These are phyloP conservation scores for Thalassiosira livingstoniorum DNA, from an alignment of 352 stramenopile species.

Conservation along the genomic window DNA sequence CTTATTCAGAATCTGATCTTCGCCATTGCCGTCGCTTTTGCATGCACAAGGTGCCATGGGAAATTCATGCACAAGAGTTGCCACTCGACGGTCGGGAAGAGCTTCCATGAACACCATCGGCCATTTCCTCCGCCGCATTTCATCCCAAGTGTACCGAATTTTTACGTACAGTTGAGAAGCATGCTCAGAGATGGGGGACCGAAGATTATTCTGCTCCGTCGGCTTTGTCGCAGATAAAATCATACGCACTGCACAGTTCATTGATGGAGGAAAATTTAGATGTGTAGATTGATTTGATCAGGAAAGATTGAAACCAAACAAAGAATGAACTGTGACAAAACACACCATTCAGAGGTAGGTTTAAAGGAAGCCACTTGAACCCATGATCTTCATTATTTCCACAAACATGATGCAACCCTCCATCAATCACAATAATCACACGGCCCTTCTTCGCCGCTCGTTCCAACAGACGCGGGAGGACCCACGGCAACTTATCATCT, in stretches of 20 bases:
- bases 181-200: constrained; percentile 34
- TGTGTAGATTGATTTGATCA: too few species aligned
- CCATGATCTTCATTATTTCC: constrained; percentile 90
- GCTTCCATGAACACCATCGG: constrained; percentile 23
- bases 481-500: constrained; percentile 90
- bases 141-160: constrained; percentile 26
- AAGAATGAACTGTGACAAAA: constrained; percentile 70
- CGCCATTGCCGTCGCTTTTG: too few species aligned
- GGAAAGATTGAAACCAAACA: too few species aligned
- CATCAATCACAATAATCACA: constrained; percentile 91
- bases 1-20: too few species aligned
- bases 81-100: too few species aligned
- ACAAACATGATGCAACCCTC: constrained; percentile 87
- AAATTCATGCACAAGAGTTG: too few species aligned
- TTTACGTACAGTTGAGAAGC: constrained; percentile 25
- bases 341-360: constrained; percentile 89
- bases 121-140: constrained; percentile 49
- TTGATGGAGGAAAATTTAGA: too few species aligned
- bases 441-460: constrained; percentile 90
- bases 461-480: constrained; percentile 91
- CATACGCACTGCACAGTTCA: constrained; percentile 15
- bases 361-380: constrained; percentile 91
- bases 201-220: constrained; percentile 18
- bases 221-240: constrained; percentile 42
- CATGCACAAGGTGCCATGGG: too few species aligned